phyloP scores from a whole-genome alignment of 768 basidiomycete genomes.

The Clathrus columnatus region DNA sequence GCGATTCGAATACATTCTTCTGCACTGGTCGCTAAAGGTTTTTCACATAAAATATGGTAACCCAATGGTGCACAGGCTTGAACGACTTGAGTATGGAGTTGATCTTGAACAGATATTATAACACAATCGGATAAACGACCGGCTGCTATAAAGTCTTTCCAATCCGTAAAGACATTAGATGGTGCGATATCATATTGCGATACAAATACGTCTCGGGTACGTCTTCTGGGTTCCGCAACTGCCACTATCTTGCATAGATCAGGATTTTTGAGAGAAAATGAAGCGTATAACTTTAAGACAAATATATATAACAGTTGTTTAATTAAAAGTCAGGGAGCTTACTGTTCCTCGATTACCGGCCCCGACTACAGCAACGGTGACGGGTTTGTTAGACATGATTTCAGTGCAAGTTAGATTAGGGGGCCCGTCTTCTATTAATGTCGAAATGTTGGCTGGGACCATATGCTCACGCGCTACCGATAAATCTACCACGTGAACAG shows the following conservation, averaged over 20 bases:
- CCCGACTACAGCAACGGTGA: constrained; percentile 72
- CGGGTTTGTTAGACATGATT: constrained; percentile 25
- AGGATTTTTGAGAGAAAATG: constrained; percentile 53
- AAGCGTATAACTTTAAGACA: constrained; percentile 45
- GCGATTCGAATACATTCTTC: constrained; percentile 72
- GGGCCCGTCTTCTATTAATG: no score
- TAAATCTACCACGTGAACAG: no score
- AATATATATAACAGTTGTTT: background rate
- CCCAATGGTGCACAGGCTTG: constrained; percentile 70
- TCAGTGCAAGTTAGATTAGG: no score
- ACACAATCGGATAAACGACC: constrained; percentile 81
- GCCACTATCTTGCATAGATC: constrained; percentile 67
- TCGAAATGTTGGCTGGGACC: no score
- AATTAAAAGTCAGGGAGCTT: constrained; percentile 11
- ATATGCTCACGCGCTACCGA: no score
- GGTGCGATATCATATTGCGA: constrained; percentile 48
- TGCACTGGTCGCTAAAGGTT: constrained; percentile 77
- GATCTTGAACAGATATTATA: constrained; percentile 72
- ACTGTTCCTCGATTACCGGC: constrained; percentile 81
- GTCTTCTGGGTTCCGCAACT: constrained; percentile 73
- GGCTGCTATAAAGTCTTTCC: constrained; percentile 60
- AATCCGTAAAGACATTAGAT: constrained; percentile 63
- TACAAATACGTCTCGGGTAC: constrained; percentile 53
- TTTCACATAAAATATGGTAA: constrained; percentile 88
- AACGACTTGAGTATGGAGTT: constrained; percentile 67